Evolutionary conservation across 495 filamentous ascomycete species (phyloP), one percentile per base, ranked within the genome.

Genomic region (Platismatia glauca): DNA sequence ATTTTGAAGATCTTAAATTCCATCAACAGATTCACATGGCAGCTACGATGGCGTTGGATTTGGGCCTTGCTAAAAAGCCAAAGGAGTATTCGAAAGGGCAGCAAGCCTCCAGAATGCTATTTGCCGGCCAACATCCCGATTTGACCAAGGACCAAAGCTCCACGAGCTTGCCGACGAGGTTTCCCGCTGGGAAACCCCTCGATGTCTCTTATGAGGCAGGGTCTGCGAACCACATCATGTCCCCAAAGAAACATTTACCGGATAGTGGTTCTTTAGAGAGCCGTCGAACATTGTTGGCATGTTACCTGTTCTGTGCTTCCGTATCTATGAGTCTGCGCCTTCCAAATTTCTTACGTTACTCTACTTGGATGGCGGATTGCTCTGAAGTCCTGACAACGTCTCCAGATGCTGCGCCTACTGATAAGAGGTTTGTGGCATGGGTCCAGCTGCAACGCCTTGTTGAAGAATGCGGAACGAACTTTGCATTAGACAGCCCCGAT

Each of bases 1-100:
- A 84, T 57, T 87, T 83, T 55, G 88, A 91, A 64, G 86, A 91
- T 72, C 79, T 90, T 67, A 90, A 90, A 67, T 91, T 90, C 71
- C 91, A 91, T 73, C 88, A 89, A 73, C 79, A 90, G 48, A 83
- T 89, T 35, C 86, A 91, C 67, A 81, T 89, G 50, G 87, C 87
- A 46, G 86, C 86, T 37, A 80, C 87, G 59, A 90, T 91, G 88
- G 86, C 86, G 20, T 79, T 91, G 48, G 89, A 91, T 71, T 78
- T 93, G 34, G 88, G 88, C 1, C 78, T 91, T 6, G 86, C 85
- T 3, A 60, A 60, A 31, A 55, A 58, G 37, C 5, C 75, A 71
- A 66, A 59, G 31, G 41, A 12, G 38, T 20, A 31, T 18, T 50
- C 50, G 55, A 31, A 8, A 9, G 20, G 16, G 15, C 29, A 57